phyloP scores from a whole-genome alignment of 2,329 filamentous ascomycete genomes.

The Penicillium corylophilum region DNA sequence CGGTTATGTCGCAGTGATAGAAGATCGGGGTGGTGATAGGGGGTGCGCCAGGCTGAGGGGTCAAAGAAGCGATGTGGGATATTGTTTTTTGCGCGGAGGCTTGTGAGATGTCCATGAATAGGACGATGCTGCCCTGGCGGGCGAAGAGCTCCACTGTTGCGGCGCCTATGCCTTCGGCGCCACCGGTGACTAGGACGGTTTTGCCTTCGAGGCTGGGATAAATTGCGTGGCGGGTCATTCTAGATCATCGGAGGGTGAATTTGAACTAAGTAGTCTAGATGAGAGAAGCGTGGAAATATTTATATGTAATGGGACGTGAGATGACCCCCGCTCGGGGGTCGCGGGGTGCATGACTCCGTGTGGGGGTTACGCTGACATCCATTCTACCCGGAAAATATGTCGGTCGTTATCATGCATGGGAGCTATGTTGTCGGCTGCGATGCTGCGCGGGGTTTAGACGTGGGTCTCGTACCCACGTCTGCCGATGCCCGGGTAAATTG shows the following conservation, averaged over 20 bases:
- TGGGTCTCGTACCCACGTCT: neutral
- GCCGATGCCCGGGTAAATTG: neutral
- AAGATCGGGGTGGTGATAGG: constrained; percentile 35
- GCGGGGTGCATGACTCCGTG: neutral
- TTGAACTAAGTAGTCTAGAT: too few relatives aligned
- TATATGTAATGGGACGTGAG: neutral
- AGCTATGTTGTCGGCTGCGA: neutral
- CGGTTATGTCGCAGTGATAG: constrained; percentile 45
- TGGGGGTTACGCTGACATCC: neutral
- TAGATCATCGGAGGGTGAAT: neutral
- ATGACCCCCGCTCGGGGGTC: neutral
- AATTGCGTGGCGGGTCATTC: constrained; percentile 8
- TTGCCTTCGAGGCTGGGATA: constrained; percentile 22
- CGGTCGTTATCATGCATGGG: neutral
- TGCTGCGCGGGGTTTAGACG: neutral
- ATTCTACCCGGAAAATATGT: too few relatives aligned
- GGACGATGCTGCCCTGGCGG: constrained; percentile 46
- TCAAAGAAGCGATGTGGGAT: constrained; percentile 1
- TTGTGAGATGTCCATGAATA: constrained; percentile 46
- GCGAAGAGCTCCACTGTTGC: constrained; percentile 46
- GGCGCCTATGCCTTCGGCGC: constrained; percentile 49
- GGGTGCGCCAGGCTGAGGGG: neutral
- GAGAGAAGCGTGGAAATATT: neutral
- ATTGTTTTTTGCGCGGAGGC: constrained; percentile 26
- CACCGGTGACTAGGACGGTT: constrained; percentile 48